Evolutionary conservation across 2,329 filamentous ascomycete species (phyloP), one percentile per base, ranked within the genome.

Genomic region (Diaporthe sp.): DNA sequence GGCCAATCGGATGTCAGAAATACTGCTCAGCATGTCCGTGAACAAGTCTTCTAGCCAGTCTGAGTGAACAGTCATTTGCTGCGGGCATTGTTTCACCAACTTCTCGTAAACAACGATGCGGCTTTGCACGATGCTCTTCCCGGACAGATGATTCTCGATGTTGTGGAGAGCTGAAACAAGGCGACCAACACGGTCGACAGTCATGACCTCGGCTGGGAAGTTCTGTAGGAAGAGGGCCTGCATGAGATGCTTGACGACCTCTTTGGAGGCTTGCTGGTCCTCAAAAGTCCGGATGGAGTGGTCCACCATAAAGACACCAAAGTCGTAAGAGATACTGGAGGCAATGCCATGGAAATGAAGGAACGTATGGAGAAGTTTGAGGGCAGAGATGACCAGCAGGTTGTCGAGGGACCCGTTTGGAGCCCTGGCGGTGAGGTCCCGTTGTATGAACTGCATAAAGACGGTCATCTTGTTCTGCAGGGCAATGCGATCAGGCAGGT

Each of bases 1-100:
- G 57, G 92, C 90, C 7, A 87, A 86, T 61, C 95, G 90, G 60
- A 96, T 93, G 54, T 98, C 95, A 78, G 92, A 93, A 66, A 95
- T 86, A 42, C 86, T 91, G 82, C 95, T 95, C 52, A 97, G 88
- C 88, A 98, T 92, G 67, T 95, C 95, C 28, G 91, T 91, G 77
- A 98, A 92, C 28, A 98, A 86, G 81, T 97, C 93, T 69, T 93
- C 89, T 66, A 98, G 87, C 96, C 97, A 99, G 75, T 94, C 89
- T 3, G 89, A 87, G 72, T 95, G 91, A 33, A 88, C 85, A 22
- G 92, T 84, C 92, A 99, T 97, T 30, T 91, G 86, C 25, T 87
- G 83, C 68, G 89, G 92, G 6, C 92, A 90, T 83, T 97, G 94
- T 75, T 90, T 89, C 33, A 98, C 83, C 2, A 99, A 86, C 71